Evolutionary conservation across 2,329 filamentous ascomycete genomes (phyloP).

Genomic region (Alternaria alternata): DNA sequence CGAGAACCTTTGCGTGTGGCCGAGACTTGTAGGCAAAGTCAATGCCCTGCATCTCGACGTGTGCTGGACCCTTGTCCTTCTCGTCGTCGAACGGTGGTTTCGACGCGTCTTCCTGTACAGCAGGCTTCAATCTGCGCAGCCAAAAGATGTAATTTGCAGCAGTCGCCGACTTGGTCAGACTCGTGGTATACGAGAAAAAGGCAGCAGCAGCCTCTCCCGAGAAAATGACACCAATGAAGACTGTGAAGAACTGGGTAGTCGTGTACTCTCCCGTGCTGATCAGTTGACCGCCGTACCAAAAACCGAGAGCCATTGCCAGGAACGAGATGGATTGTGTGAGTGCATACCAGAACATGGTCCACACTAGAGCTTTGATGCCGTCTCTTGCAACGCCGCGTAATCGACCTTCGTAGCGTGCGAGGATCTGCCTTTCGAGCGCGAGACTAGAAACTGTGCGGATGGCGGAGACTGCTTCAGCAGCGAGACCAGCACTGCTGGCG

Average conservation of each 20-base stretch:
- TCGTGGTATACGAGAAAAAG: slow-evolving; percentile 92
- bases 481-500: slow-evolving; percentile 72
- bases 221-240: slow-evolving; percentile 68
- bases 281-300: slow-evolving; percentile 50
- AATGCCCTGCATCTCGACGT: slow-evolving; percentile 65
- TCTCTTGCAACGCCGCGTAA: slow-evolving; percentile 63
- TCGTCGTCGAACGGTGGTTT: slow-evolving; percentile 44
- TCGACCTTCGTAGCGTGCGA: slow-evolving; percentile 72
- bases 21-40: slow-evolving; percentile 83
- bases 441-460: slow-evolving; percentile 93
- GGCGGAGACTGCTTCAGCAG: slow-evolving; percentile 91
- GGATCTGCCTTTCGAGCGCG: slow-evolving; percentile 84
- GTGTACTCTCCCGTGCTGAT: slow-evolving; percentile 60
- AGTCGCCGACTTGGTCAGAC: slow-evolving; percentile 95
- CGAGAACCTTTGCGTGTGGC: slow-evolving; percentile 79
- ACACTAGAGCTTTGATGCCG: slow-evolving; percentile 68
- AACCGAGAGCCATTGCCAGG: slow-evolving; percentile 45
- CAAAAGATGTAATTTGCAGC: slow-evolving; percentile 68
- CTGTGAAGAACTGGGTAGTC: slow-evolving; percentile 90
- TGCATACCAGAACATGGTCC: slow-evolving; percentile 83
- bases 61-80: slow-evolving; percentile 42
- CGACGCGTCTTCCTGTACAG: slow-evolving; percentile 48
- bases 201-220: slow-evolving; percentile 74
- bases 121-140: slow-evolving; percentile 50
- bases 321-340: slow-evolving; percentile 79